Evolutionary conservation across 2,329 filamentous ascomycete species (phyloP).

Genomic region (Gaeumannomyces sp.): DNA sequence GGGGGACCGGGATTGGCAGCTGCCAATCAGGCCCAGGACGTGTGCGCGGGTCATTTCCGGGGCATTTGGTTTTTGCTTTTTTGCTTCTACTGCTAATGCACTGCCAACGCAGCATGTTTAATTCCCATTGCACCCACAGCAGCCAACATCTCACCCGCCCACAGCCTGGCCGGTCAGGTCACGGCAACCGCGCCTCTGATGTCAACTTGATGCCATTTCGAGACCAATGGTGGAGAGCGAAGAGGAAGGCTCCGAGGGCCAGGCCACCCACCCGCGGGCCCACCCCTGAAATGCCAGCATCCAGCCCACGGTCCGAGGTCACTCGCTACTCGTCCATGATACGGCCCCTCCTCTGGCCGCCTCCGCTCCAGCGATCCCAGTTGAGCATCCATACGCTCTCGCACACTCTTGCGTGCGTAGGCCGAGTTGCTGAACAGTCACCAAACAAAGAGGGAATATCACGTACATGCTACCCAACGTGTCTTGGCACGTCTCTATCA

Average conservation of each 20-base stretch:
- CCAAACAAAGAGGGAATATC: background rate
- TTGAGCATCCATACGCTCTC: background rate
- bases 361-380: background rate
- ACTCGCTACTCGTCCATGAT: background rate
- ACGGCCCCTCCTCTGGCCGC: background rate
- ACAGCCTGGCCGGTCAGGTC: background rate
- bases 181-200: background rate
- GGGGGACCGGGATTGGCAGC: background rate
- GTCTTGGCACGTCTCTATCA: background rate
- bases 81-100: background rate
- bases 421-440: background rate
- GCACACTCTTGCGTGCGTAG: background rate
- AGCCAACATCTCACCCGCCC: background rate
- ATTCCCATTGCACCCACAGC: background rate
- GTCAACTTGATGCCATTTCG: background rate
- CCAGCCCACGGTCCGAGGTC: background rate
- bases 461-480: background rate
- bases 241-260: no score
- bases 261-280: no score
- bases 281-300: background rate
- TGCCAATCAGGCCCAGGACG: background rate
- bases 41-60: slow-evolving; percentile 3
- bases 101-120: background rate
- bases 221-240: no score
- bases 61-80: no score